Evolutionary conservation across 2,329 filamentous ascomycete genomes (phyloP), one percentile per base, ranked within the genome.

Genomic region (Nothophaeocryptopus gaeumannii): DNA sequence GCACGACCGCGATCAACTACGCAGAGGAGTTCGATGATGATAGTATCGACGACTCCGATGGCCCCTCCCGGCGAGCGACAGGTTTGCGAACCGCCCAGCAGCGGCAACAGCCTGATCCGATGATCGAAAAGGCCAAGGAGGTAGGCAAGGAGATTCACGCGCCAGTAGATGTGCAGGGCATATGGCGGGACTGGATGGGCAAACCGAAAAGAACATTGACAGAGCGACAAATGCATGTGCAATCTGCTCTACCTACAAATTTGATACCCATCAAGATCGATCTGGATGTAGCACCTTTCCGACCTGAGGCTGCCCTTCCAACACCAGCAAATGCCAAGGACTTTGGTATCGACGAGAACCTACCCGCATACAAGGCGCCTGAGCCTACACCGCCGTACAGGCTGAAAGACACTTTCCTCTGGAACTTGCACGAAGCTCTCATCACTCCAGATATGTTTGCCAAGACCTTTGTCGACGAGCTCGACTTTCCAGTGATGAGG

Each of bases 251-350:
- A 32, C 93, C 93, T 4, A 79, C 95, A 43, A 96, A 89, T 1
- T 78, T 97, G 45, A 92, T 99, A 52, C 93, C 93, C 13, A 96
- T 99, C 63, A 88, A 92, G 52, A 95, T 99, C 70, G 93, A 99
- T 66, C 79, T 97, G 67, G 92, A 97, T 67, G 85, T 99, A 30
- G 85, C 89, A 40, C 77, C 89, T 48, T 93, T 86, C 72, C 76
- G 81, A 9, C 85, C 88, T 10, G 74, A 80, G 31, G 75, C 85
- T 14, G 76, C 86, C 5, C 76, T 88, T 45, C 84, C 84, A 5
- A 74, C 80, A 2, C 83, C 83, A 9, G 77, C 80, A 52, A 82
- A 84, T 49, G 76, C 73, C 14, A 71, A 72, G 48, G 77, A 79
- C 51, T 76, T 76, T 50, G 76, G 77, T 12, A 80, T 85, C 59